Base-by-base conservation (phyloP, 352 stramenopile species). In the Phytophthora niederhauseri region DNA sequence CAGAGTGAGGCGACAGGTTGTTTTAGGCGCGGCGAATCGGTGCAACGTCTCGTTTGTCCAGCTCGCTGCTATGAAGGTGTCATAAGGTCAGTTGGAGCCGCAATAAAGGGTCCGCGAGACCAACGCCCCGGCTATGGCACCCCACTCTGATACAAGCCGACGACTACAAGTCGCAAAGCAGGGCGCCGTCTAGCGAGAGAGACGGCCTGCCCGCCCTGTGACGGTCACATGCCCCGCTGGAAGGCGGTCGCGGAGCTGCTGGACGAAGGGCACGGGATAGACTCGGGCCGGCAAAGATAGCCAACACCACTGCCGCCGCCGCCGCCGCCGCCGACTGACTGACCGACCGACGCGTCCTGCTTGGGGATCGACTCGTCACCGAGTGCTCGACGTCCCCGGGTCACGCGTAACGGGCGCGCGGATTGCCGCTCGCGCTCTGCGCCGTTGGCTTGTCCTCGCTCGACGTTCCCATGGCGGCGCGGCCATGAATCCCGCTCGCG, bases 231-330 rank as follows among this genome's bases (percentile, higher is more conserved):
- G 51, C 15, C 51, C 14, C 11, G 51, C 22, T 61, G 50, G 66
- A 73, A 68, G 43, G 30, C 51, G 26, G 38, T 20, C 34, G 50
- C 41, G 30, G 28, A 72, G 65, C 45, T 67, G 64, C 63, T 72
- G 59, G 43, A 17, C 28, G 17, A 14, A 28, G 26, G 24, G n/a
- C 8, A 28, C 30, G 41, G 65, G 45, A 72, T 57, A 72, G 65
- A 68, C 30, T 45, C 49, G 63, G 63, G 26, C 38, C 30, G 38
- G 22, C 14, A 49, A 26, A 26, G 26, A 12, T 9, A n/a, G 36
- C 12, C 36, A 43, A 43, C 36, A 43, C 15, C 28, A 12, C 31
- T 41, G 31, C 31, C 36, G 24, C 24, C 24, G 22, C 22, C 22
- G 24, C 24, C 24, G 24, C 24, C 24, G n/a, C n/a, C n/a, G n/a